Evolutionary conservation across 2,329 filamentous ascomycete species (phyloP).

Genomic region (Aureobasidium sp.): DNA sequence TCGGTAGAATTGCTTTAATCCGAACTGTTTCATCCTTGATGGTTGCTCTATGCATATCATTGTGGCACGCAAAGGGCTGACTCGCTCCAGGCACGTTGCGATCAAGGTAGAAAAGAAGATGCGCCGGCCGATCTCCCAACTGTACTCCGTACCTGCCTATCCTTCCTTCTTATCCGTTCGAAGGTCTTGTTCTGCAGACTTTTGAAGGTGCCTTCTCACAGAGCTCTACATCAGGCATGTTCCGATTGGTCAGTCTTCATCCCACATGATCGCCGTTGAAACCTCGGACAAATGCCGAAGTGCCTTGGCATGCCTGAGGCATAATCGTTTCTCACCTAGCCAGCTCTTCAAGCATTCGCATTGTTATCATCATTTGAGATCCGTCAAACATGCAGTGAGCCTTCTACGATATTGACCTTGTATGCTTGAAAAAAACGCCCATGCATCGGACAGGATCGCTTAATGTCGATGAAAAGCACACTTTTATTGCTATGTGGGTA

Average conservation of each 20-base stretch:
- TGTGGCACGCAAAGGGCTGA: not conserved
- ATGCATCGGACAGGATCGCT: no score
- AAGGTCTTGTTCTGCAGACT: not conserved
- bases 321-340: no score
- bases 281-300: not conserved
- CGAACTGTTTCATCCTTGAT: slow-evolving; percentile 1
- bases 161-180: not conserved
- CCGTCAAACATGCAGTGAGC: no score
- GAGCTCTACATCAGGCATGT: not conserved
- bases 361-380: no score
- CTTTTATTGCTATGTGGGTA: not conserved
- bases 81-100: not conserved
- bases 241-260: not conserved
- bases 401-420: no score
- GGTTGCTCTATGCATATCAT: not conserved
- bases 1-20: slow-evolving; percentile 9
- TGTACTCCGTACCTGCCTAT: not conserved
- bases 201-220: not conserved
- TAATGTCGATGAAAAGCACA: not conserved
- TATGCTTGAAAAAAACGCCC: not conserved
- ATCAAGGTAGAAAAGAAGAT: not conserved
- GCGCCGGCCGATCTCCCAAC: not conserved
- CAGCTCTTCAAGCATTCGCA: no score
- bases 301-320: not conserved
- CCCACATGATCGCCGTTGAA: not conserved